Base-by-base conservation (phyloP, 2,329 filamentous ascomycete genomes). In the Acephala macrosclerotiorum region DNA sequence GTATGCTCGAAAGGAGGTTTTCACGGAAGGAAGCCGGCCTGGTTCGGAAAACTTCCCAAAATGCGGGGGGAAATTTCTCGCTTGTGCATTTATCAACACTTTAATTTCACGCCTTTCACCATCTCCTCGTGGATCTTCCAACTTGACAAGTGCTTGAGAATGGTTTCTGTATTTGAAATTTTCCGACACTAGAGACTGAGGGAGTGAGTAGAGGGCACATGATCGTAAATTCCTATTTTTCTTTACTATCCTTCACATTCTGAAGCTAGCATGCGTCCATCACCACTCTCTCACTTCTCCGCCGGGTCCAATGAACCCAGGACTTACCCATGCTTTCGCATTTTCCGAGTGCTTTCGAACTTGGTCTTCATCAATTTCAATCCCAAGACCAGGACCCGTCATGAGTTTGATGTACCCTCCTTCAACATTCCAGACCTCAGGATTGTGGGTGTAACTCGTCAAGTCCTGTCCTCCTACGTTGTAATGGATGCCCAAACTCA, bases 401-500 rank as follows among this genome's bases (percentile, higher is more conserved):
- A 87, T 80, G 14, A 89, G 77, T 49, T 86, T 79, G 20, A 93
- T 85, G 73, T 88, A 90, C 0, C 91, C 91, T 53, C 87, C 84
- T n/a, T 84, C 81, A 6, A 93, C 86, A 47, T 87, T 80, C 82
- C 90, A 92, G 0, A 91, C 85, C 58, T 85, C 83, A 0, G 87
- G 82, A 70, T 92, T 86, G 72, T 85, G 86, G 1, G 88, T 81
- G 73, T 93, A 93, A 29, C 85, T 90, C 14, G 85, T 85, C 62
- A 92, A 79, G 74, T 92, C 90, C 70, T 88, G 82, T 1, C 86
- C 83, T 1, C 86, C 88, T 0, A 83, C 85, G 71, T 94, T 94
- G 74, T 94, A 94, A 75, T 94, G 92, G 71, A 94, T 94, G 0
- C 91, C 91, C 35, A 93, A 74, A 61, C 88, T 90, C 91, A 93